A percentile compares a stretch with the other conserved stretches of the same genome.
These are phyloP conservation scores for Ilex paraguariensis DNA, from an alignment of 305 asterid species.

Conservation along the genomic window DNA sequence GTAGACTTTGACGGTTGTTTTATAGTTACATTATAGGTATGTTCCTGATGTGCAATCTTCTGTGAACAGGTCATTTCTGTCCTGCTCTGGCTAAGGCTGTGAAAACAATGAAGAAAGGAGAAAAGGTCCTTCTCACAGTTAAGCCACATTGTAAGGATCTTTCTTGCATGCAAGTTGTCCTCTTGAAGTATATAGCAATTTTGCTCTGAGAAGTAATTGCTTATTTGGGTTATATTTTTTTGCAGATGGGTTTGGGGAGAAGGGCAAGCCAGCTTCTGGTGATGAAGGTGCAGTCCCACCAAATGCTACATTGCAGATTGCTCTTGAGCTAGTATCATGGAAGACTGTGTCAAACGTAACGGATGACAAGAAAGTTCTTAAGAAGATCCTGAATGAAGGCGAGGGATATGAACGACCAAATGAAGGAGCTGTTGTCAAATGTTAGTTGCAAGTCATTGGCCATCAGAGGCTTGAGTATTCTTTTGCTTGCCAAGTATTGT, in stretches of 20 bases:
- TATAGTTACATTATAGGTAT: background rate
- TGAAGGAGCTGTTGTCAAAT: slow-evolving; percentile 75
- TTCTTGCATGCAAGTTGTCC: background rate
- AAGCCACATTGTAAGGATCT: slow-evolving; percentile 74
- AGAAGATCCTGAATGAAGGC: slow-evolving; percentile 74
- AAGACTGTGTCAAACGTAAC: slow-evolving; percentile 69
- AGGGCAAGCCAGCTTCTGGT: slow-evolving; percentile 68
- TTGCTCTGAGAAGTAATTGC: too few species aligned
- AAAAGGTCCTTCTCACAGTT: slow-evolving; percentile 64
- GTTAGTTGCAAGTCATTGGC: slow-evolving; percentile 22
- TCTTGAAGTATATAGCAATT: too few species aligned
- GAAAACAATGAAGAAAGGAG: slow-evolving; percentile 92
- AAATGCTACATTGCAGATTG: slow-evolving; percentile 53
- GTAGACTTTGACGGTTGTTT: background rate
- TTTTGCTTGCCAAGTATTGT: background rate
- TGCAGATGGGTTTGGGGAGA: slow-evolving; percentile 93
- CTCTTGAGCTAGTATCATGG: slow-evolving; percentile 74
- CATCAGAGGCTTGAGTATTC: background rate
- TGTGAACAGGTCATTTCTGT: slow-evolving; percentile 63
- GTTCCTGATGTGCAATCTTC: background rate
- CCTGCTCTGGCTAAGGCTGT: slow-evolving; percentile 85
- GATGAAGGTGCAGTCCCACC: slow-evolving; percentile 69
- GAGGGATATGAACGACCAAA: slow-evolving; percentile 83
- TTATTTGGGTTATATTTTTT: background rate
- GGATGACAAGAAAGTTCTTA: slow-evolving; percentile 77